Evolutionary conservation across 2,329 filamentous ascomycete genomes (phyloP).

Genomic region (Dothideomycetidae sp.): DNA sequence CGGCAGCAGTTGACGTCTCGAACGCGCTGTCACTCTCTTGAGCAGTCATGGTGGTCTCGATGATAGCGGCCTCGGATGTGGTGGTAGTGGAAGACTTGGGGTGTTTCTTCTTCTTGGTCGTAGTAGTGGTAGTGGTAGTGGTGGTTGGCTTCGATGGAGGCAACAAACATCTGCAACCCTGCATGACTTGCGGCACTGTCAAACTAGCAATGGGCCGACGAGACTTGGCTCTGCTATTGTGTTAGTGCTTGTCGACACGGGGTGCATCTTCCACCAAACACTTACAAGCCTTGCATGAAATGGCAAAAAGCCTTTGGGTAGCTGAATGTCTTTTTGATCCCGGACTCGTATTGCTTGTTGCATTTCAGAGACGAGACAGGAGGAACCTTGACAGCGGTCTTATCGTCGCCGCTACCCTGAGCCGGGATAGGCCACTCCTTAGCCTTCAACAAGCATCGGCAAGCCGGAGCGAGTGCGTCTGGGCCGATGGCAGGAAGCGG

Average conservation of each 20-base stretch:
- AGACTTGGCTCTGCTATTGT: background rate
- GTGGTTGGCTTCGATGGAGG: background rate
- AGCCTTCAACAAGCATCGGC: background rate
- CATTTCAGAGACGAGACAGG: background rate
- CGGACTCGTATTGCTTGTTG: background rate
- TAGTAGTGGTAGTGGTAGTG: background rate
- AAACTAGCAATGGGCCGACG: background rate
- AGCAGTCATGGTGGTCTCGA: background rate
- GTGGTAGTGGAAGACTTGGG: background rate
- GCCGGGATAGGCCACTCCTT: background rate
- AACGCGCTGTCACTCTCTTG: background rate
- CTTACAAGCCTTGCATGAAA: background rate
- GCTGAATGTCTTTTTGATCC: background rate
- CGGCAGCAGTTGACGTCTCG: constrained; percentile 1
- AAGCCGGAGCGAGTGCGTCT: background rate
- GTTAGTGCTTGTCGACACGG: background rate
- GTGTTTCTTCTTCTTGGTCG: background rate
- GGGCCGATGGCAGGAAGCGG: background rate
- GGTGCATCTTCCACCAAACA: too few relatives aligned
- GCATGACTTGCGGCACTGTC: background rate
- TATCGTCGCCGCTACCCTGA: background rate
- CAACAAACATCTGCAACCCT: background rate
- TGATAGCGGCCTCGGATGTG: background rate
- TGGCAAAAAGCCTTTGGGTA: background rate
- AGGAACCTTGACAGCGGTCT: background rate